Conservation (phyloP, 306 rosid genomes). For the Sophora flavescens region DNA sequence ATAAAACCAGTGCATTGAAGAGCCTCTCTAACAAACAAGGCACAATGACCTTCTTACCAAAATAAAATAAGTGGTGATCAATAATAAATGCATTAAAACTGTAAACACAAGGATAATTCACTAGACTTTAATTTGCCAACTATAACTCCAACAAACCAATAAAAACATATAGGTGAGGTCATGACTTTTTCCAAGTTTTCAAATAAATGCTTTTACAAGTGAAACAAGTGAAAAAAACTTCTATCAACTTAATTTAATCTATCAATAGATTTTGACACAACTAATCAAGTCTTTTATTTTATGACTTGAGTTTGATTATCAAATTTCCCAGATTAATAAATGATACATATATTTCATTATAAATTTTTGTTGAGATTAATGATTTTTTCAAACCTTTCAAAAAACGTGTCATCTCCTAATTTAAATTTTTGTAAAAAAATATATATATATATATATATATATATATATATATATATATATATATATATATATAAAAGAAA, state of each 20-base stretch:
- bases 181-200: background rate
- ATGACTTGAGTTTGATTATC: too few species aligned
- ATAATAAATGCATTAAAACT: constrained; percentile 9
- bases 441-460: too few species aligned
- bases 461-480: too few species aligned
- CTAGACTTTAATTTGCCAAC: constrained; percentile 15
- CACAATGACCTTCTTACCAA: constrained; percentile 4
- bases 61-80: constrained; percentile 25
- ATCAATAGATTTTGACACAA: too few species aligned
- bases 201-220: background rate
- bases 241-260: background rate
- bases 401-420: too few species aligned
- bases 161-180: background rate
- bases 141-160: background rate
- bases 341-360: too few species aligned
- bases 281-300: too few species aligned
- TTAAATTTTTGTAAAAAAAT: too few species aligned
- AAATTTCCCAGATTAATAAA: too few species aligned
- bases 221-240: background rate
- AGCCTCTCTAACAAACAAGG: background rate
- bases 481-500: too few species aligned
- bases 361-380: too few species aligned
- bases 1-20: constrained; percentile 6
- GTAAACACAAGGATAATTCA: background rate
- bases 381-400: too few species aligned